Conservation (phyloP, 1,284 basidiomycete species). For the Sphagnurus paluster region DNA sequence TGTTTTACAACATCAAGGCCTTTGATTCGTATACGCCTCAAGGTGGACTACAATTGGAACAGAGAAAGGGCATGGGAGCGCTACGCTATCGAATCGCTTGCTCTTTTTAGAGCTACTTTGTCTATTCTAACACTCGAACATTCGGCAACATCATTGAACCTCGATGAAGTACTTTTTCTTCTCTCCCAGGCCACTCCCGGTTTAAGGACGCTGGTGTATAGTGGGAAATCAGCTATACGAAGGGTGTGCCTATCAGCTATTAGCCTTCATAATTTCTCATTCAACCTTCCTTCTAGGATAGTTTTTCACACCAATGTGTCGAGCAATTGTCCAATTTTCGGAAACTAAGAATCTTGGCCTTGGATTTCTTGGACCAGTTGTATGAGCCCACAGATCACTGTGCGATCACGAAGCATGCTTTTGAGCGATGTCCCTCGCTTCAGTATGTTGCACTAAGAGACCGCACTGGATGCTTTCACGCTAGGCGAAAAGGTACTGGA, state of each 20-base stretch:
- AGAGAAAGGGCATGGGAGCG: conserved; percentile 5
- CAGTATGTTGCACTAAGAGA: conserved; percentile 7
- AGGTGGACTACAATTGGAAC: conserved; percentile 7
- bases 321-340: conserved; percentile 6
- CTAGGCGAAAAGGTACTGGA: conserved; percentile 3
- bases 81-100: conserved; percentile 11
- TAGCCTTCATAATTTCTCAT: neutral
- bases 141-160: conserved; percentile 1
- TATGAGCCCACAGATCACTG: conserved; percentile 1
- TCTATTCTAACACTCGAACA: conserved; percentile 14
- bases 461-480: neutral
- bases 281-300: conserved; percentile 1
- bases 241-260: neutral
- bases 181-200: conserved; percentile 9
- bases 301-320: conserved; percentile 1
- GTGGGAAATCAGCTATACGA: neutral
- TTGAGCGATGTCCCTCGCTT: conserved; percentile 13
- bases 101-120: conserved; percentile 14
- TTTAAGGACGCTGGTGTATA: conserved; percentile 11
- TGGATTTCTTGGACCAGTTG: conserved; percentile 2
- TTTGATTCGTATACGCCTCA: conserved; percentile 11
- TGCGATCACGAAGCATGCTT: conserved; percentile 7
- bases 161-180: conserved; percentile 9
- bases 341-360: conserved; percentile 2
- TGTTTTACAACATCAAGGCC: conserved; percentile 14